Conservation (phyloP, 164 flowering plant species). For the Vitis amurensis region DNA sequence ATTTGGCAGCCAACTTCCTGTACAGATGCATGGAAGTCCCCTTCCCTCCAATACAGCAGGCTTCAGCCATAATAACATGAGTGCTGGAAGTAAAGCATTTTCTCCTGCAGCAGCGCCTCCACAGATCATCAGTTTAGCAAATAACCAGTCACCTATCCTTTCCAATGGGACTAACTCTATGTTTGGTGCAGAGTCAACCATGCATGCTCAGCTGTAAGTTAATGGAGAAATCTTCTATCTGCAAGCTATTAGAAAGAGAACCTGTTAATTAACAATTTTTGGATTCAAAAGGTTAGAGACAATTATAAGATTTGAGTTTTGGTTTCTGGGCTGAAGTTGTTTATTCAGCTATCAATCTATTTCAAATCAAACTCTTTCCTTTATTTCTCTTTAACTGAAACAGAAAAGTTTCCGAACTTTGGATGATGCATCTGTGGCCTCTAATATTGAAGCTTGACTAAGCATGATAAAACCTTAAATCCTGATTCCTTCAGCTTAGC, state of each 20-base stretch:
- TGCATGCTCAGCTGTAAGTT: constrained; percentile 34
- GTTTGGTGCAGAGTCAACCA: constrained; percentile 17
- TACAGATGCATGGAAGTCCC: constrained; percentile 29
- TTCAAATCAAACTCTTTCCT: too few relatives aligned
- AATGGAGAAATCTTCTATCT: background rate
- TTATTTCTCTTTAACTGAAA: too few relatives aligned
- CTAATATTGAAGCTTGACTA: too few relatives aligned
- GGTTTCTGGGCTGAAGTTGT: too few relatives aligned
- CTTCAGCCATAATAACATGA: constrained; percentile 14
- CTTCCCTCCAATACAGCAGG: constrained; percentile 20
- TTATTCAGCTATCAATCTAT: too few relatives aligned
- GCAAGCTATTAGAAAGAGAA: background rate
- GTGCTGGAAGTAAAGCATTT: constrained; percentile 25
- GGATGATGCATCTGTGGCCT: too few relatives aligned
- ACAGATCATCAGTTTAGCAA: constrained; percentile 23
- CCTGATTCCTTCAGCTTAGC: background rate
- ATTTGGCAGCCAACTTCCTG: constrained; percentile 24
- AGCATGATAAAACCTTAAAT: background rate
- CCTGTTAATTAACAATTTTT: background rate
- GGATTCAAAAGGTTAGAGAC: background rate
- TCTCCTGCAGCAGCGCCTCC: constrained; percentile 20
- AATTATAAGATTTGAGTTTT: too few relatives aligned
- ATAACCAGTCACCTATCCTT: constrained; percentile 18
- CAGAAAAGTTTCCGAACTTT: too few relatives aligned
- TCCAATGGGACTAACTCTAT: constrained; percentile 12